Conservation (phyloP, 192 early-diverging fungal genomes). For the Coemansia asiatica region DNA sequence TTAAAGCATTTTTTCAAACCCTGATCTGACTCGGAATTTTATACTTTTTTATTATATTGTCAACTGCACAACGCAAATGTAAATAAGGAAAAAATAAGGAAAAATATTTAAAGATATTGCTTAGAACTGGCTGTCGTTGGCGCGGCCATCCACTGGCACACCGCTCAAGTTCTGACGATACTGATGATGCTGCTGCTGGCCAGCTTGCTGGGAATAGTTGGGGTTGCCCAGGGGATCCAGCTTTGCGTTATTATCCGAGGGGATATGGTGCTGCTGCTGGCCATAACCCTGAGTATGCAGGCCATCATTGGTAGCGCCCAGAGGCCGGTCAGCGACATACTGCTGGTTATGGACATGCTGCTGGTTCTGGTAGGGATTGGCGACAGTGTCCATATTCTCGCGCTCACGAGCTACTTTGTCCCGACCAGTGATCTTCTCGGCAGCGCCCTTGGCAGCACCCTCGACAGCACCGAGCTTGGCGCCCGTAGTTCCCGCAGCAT, state of each 20-base stretch:
- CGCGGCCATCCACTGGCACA: neutral
- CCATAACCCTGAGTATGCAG: neutral
- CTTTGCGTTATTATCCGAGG: neutral
- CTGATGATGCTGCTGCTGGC: neutral
- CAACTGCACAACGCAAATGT: no score
- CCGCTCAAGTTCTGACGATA: neutral
- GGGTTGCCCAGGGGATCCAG: slow-evolving; percentile 5
- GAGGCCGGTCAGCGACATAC: no score
- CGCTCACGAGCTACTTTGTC: neutral
- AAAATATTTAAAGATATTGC: neutral
- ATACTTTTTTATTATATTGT: no score
- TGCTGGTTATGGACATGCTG: neutral
- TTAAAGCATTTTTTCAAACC: no score
- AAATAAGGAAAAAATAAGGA: neutral
- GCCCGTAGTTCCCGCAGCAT: neutral
- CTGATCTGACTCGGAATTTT: no score
- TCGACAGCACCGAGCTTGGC: neutral
- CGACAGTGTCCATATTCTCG: neutral
- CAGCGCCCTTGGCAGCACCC: slow-evolving; percentile 1
- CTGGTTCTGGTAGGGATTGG: slow-evolving; percentile 1
- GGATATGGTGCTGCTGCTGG: no score
- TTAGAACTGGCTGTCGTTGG: neutral
- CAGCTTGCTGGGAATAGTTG: neutral
- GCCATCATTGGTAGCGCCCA: neutral
- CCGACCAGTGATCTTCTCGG: slow-evolving; percentile 1